Percentiles rank a stretch among this genome's conserved stretches.
These are phyloP conservation scores for Coemansia sp. DNA, from an alignment of 192 early-diverging fungal genomes.

Conservation along the genomic window DNA sequence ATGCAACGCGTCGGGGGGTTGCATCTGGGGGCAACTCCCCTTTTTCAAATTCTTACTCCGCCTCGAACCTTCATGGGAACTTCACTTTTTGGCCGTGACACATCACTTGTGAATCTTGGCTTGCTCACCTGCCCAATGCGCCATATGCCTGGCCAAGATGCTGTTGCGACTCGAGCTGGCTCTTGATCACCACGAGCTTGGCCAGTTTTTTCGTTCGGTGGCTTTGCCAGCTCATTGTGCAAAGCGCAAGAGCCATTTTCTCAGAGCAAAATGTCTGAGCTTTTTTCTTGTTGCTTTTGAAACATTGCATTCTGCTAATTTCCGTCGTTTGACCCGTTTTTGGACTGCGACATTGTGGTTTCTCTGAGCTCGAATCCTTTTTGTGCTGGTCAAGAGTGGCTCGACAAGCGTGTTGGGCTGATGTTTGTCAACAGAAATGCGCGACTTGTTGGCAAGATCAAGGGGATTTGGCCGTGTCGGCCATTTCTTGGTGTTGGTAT, in stretches of 20 bases:
- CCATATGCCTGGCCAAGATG: too few relatives aligned
- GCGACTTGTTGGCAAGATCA: background rate
- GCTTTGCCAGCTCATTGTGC: background rate
- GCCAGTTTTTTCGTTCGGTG: too few relatives aligned
- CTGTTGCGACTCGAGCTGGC: too few relatives aligned
- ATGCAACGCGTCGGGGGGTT: background rate
- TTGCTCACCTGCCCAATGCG: too few relatives aligned
- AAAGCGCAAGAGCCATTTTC: background rate
- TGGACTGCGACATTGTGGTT: background rate
- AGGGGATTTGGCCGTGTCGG: too few relatives aligned
- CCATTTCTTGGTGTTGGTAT: too few relatives aligned
- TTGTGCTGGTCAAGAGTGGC: background rate
- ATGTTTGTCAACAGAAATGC: background rate
- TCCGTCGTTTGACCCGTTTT: background rate
- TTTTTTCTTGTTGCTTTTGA: background rate
- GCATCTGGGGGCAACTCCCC: too few relatives aligned
- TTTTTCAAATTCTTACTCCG: too few relatives aligned
- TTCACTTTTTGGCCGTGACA: too few relatives aligned
- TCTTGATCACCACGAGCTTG: too few relatives aligned
- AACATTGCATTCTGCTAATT: slow-evolving; percentile 1
- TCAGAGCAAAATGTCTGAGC: slow-evolving; percentile 1
- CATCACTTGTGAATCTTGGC: too few relatives aligned
- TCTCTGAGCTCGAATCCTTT: background rate
- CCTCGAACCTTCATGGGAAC: too few relatives aligned
- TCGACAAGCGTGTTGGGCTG: background rate